Evolutionary conservation across 257 asterid species (phyloP).

Genomic region (Penstemon davidsonii): DNA sequence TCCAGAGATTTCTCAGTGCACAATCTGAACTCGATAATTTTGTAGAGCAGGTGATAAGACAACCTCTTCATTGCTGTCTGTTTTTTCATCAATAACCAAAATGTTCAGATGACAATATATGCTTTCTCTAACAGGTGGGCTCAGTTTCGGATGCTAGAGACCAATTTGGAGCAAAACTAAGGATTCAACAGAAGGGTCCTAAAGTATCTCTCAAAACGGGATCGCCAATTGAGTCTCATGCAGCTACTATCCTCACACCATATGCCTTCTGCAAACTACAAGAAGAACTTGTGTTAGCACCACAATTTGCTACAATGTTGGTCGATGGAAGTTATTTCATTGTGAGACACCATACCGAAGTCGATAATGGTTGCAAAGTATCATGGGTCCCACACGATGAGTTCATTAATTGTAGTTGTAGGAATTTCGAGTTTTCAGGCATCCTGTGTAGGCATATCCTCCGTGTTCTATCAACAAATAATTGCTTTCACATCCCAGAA

Average conservation of each 20-base stretch:
- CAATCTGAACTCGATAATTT: constrained; percentile 49
- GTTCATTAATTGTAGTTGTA: constrained; percentile 54
- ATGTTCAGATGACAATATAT: not conserved
- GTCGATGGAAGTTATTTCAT: constrained; percentile 49
- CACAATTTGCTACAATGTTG: constrained; percentile 54
- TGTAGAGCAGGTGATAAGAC: constrained; percentile 43
- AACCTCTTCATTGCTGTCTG: constrained; percentile 8
- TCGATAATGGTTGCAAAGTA: constrained; percentile 55
- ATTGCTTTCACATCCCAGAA: constrained; percentile 57
- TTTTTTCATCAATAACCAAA: not conserved
- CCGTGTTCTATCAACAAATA: constrained; percentile 52
- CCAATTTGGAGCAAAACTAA: constrained; percentile 32
- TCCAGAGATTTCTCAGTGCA: constrained; percentile 53
- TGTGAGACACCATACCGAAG: constrained; percentile 58
- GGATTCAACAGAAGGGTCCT: constrained; percentile 33
- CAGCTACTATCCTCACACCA: constrained; percentile 53
- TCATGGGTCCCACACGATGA: constrained; percentile 61
- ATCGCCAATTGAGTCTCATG: constrained; percentile 63
- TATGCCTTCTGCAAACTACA: constrained; percentile 60
- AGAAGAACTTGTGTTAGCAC: constrained; percentile 55
- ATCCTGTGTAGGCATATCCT: constrained; percentile 58
- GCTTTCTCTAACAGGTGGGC: constrained; percentile 41
- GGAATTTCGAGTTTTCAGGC: constrained; percentile 60
- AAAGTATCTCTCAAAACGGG: constrained; percentile 48
- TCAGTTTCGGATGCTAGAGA: constrained; percentile 39